Evolutionary conservation across 2,329 filamentous ascomycete species (phyloP), one percentile per base, ranked within the genome.

Genomic region (Cadophora malorum): DNA sequence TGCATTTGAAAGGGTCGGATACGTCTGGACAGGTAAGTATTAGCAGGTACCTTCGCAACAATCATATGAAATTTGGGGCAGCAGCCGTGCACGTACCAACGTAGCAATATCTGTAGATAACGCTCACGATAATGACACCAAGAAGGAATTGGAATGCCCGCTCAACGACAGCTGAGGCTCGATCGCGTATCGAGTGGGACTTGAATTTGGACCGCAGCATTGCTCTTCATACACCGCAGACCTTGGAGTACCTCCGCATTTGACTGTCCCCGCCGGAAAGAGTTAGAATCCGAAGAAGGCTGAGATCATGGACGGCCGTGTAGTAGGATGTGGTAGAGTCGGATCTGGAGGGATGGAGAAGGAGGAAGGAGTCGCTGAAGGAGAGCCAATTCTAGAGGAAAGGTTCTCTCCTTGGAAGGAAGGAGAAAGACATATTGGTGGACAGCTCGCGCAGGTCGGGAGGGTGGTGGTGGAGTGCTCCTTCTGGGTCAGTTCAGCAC

Each of bases 1-100:
- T 76, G 75, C 87, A 90, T 77, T 85, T 84, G 74, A 83, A 83
- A 0, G 84, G 84, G 69, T 88, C 86, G 31, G 70, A 55, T 33
- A 67, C 66, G 67, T 77, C 76, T 76, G 64, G 70, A 64, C 19
- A 31, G 38, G 33, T 14, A 45, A 14, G 1, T 52, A 31, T 72
- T 56, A 72, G 68, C 65, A 53, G 16, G n/a, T 10, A 21, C 41
- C 16, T 19, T 23, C 33, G 14, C 4, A 45, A 45, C 14, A 19
- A 19, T 19, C 16, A 16, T 19, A 10, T 5, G 41, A 25, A 8
- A 6, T 21, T 23, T 33, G 23, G 25, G 23, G 12, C 6, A 28
- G 16, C 52, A 23, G n/a, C 16, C 21, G 23, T n/a, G 33, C 14
- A 68, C 70, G 33, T 60, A 76, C 74, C 74, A 69, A 73, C 69